Base-by-base conservation (phyloP, 2,329 filamentous ascomycete species). In the Aureobasidium sp. region DNA sequence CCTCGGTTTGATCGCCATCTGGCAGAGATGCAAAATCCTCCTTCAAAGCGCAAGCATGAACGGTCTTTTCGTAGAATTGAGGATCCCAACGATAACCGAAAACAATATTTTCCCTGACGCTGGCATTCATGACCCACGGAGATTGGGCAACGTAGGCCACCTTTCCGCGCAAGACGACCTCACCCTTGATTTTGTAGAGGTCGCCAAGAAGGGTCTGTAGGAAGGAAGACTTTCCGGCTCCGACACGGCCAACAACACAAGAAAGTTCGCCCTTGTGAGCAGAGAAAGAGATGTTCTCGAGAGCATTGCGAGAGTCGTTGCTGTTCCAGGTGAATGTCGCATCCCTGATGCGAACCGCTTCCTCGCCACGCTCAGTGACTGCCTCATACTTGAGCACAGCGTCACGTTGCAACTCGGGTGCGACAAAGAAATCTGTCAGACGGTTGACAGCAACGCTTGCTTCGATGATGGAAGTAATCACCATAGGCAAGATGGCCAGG, bases 111-210 rank as follows among this genome's bases (percentile, higher is more conserved):
- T 99, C 94, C 69, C 92, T 90, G 62, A 99, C 92, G 34, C 90
- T 96, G 9, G 94, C 94, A 72, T 99, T 99, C 87, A 97, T 93
- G 59, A 99, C 89, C 94, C 95, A 99, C 24, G 92, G 81, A 70
- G 90, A 87, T 74, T 99, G 95, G 17, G 92, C 90, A 63, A 96
- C 94, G 73, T 97, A 99, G 1, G 94, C 94, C 44, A 91, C 84
- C 32, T 82, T 85, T 51, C 94, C 95, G 68, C 89, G 87, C 10
- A 99, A 82, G 61, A 89, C 81, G 4, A 97, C 93, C 65, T 89
- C 82, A 52, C 94, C 94, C 64, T 89, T 86, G 55, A 88, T 81
- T 74, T 97, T 97, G 87, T 88, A 97, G 4, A 99, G 75, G 74
- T 97, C 92, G 64, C 94, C 94, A 5, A 99, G 83, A 62, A 99